These are phyloP conservation scores for Aspergillus costaricaensis DNA, from an alignment of 2,329 filamentous ascomycete genomes.

Conservation along the genomic window DNA sequence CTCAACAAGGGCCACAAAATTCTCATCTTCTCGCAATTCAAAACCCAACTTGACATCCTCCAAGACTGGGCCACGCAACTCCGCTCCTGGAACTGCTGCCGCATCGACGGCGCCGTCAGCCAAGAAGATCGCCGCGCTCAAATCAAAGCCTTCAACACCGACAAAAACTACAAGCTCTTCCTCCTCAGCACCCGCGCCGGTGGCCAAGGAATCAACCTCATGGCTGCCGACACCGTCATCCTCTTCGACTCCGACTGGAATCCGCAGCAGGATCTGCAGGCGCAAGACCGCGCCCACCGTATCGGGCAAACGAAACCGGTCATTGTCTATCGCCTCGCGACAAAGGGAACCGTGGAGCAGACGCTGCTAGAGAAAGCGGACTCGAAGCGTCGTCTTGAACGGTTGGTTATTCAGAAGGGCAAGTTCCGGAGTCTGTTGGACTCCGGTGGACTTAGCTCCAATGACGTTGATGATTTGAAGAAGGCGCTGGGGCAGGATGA, in stretches of 20 bases:
- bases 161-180: conserved; percentile 71
- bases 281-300: conserved; percentile 90
- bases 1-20: conserved; percentile 81
- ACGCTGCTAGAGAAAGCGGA: conserved; percentile 83
- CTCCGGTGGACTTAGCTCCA: conserved; percentile 43
- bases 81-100: conserved; percentile 76
- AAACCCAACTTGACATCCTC: conserved; percentile 86
- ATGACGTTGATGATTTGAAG: conserved; percentile 63
- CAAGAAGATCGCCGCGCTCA: conserved; percentile 71
- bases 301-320: conserved; percentile 93
- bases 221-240: conserved; percentile 87
- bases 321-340: conserved; percentile 89
- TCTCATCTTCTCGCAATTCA: conserved; percentile 95
- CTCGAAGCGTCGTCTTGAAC: conserved; percentile 87
- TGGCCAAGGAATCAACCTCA: conserved; percentile 92
- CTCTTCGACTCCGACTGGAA: conserved; percentile 93
- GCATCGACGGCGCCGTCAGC: conserved; percentile 85
- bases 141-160: conserved; percentile 71
- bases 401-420: conserved; percentile 93
- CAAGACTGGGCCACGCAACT: conserved; percentile 82
- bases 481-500: conserved; percentile 72
- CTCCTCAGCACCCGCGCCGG: conserved; percentile 87
- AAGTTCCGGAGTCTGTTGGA: conserved; percentile 70
- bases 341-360: conserved; percentile 90
- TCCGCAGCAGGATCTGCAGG: conserved; percentile 93